Conservation (phyloP, 1,284 basidiomycete species). For the Ganoderma resinaceum region DNA sequence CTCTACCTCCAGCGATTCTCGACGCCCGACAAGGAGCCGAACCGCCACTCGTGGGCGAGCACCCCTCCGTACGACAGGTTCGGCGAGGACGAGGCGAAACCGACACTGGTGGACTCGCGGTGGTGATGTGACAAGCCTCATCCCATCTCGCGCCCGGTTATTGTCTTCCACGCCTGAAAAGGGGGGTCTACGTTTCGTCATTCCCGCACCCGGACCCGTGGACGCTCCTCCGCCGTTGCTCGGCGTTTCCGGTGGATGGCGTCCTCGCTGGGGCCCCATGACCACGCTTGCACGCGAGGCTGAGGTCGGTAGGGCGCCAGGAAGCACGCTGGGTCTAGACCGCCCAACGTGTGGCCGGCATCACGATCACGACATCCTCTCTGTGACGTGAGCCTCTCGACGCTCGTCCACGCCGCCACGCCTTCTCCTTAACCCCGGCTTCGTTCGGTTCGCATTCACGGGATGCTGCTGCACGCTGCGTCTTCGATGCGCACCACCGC, state of each 20-base stretch:
- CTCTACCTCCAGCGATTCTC: constrained; percentile 38
- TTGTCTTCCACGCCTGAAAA: constrained; percentile 11
- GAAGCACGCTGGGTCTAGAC: background rate
- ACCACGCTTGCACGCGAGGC: background rate
- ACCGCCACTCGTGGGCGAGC: constrained; percentile 26
- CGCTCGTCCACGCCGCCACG: background rate
- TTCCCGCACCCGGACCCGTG: constrained; percentile 5
- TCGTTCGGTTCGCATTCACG: background rate
- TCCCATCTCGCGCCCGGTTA: background rate
- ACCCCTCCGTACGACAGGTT: constrained; percentile 21
- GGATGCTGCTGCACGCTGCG: background rate
- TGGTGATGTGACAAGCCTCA: constrained; percentile 21
- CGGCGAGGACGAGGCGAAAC: constrained; percentile 28
- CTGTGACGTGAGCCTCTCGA: background rate
- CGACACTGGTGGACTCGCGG: constrained; percentile 25
- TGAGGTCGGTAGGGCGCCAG: constrained; percentile 1
- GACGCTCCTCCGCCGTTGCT: background rate
- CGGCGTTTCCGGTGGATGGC: background rate
- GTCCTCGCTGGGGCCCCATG: constrained; percentile 1
- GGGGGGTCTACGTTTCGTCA: constrained; percentile 24
- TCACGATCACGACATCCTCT: constrained; percentile 8
- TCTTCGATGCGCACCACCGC: background rate
- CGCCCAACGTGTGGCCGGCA: constrained; percentile 7
- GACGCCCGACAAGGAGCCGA: constrained; percentile 26
- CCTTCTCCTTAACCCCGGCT: background rate